These are phyloP conservation scores for Lachnellula arida DNA, from an alignment of 2,329 filamentous ascomycete genomes.

Conservation along the genomic window DNA sequence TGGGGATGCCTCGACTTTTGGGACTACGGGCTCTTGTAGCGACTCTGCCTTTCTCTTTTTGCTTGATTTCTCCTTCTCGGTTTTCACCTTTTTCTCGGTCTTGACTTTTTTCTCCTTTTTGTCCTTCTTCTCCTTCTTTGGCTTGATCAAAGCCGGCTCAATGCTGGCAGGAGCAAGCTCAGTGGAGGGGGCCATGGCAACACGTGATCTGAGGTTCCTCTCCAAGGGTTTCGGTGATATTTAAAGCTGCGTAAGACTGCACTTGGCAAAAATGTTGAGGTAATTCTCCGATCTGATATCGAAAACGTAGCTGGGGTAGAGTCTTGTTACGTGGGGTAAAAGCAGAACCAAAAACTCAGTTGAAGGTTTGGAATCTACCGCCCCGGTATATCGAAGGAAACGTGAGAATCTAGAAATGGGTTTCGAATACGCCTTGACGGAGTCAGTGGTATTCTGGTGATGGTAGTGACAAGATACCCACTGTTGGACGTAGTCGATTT, in stretches of 20 bases:
- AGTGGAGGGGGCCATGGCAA: slow-evolving; percentile 2
- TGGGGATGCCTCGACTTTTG: slow-evolving; percentile 1
- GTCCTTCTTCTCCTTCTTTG: slow-evolving; percentile 5
- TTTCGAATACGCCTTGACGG: too few species aligned
- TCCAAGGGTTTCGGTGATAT: background rate
- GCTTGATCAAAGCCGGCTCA: background rate
- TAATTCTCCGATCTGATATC: too few species aligned
- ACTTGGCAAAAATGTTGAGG: background rate
- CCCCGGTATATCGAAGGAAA: too few species aligned
- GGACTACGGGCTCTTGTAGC: slow-evolving; percentile 8
- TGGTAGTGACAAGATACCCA: too few species aligned
- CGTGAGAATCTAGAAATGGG: too few species aligned
- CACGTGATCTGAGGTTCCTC: background rate
- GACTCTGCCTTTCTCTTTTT: slow-evolving; percentile 22
- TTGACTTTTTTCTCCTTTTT: slow-evolving; percentile 1
- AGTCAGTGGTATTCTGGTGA: too few species aligned
- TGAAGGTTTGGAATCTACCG: too few species aligned
- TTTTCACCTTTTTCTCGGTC: background rate
- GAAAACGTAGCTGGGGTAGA: too few species aligned
- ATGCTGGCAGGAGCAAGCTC: background rate
- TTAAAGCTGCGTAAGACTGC: too few species aligned
- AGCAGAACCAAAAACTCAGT: too few species aligned
- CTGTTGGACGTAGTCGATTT: background rate
- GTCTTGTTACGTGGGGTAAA: too few species aligned
- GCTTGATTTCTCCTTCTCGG: slow-evolving; percentile 28